phyloP scores from a whole-genome alignment of 139 green algal genomes.

The Zygnema cylindricum region DNA sequence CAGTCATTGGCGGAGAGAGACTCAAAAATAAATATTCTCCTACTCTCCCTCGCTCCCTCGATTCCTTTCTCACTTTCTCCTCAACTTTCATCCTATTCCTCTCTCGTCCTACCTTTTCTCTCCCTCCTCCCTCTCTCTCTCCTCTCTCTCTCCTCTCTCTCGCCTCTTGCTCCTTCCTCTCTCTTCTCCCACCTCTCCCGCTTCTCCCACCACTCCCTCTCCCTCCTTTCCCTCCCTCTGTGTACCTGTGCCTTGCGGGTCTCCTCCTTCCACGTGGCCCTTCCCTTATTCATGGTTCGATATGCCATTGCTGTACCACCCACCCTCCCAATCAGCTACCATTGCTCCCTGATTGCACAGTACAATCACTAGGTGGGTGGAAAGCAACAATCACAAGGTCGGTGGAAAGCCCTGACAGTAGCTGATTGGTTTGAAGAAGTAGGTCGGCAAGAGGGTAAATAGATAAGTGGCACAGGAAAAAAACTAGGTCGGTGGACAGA shows the following conservation, averaged over 20 bases:
- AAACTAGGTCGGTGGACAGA: too few species aligned
- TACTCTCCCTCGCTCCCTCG: too few species aligned
- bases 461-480: background rate
- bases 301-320: background rate
- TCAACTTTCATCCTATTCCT: too few species aligned
- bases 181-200: background rate
- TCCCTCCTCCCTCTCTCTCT: background rate
- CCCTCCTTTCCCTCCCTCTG: background rate
- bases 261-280: constrained; percentile 7
- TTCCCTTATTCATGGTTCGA: background rate
- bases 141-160: background rate
- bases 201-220: background rate
- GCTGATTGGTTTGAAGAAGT: background rate
- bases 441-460: background rate
- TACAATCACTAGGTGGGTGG: background rate
- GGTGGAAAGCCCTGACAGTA: background rate
- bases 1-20: too few species aligned
- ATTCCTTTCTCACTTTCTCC: too few species aligned
- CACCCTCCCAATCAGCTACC: background rate
- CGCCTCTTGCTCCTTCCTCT: background rate
- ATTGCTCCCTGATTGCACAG: background rate
- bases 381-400: background rate
- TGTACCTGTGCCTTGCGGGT: background rate
- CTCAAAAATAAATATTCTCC: too few species aligned
- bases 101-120: too few species aligned